phyloP scores from a whole-genome alignment of 139 green algal species.

The Chlorella sorokiniana region DNA sequence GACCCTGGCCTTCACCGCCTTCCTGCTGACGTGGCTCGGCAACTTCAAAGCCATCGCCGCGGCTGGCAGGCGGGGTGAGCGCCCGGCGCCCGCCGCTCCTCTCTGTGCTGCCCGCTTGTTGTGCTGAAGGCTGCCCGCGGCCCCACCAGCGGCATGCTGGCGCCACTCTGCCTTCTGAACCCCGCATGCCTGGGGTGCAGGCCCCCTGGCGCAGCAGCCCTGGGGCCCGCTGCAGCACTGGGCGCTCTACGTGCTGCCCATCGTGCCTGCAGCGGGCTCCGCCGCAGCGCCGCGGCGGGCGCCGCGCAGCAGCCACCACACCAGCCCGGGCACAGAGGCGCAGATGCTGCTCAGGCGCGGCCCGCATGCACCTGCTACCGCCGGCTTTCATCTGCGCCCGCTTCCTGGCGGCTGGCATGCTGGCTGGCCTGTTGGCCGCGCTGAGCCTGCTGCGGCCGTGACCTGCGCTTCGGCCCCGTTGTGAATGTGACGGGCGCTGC shows the following conservation, averaged over 20 bases:
- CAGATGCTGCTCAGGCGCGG: slow-evolving; percentile 4
- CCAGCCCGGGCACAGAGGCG: not conserved
- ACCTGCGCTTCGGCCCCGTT: no score
- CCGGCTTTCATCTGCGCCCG: no score
- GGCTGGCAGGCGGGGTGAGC: not conserved
- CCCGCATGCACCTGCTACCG: no score
- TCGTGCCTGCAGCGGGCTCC: not conserved
- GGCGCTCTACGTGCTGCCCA: slow-evolving; percentile 5
- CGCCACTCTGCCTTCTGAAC: no score
- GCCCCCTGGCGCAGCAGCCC: slow-evolving; percentile 22
- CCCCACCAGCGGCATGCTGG: no score
- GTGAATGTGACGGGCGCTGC: not conserved
- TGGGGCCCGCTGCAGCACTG: slow-evolving; percentile 7
- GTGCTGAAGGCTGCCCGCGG: not conserved
- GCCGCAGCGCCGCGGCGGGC: not conserved
- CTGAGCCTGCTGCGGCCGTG: not conserved
- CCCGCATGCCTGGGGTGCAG: not conserved
- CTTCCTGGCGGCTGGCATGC: no score
- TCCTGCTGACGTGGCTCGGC: slow-evolving; percentile 13
- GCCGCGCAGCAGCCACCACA: not conserved
- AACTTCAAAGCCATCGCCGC: slow-evolving; percentile 12
- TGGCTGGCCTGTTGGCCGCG: no score
- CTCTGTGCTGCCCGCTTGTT: not conserved
- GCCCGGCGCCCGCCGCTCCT: not conserved
- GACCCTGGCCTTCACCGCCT: not conserved